Evolutionary conservation across 495 filamentous ascomycete genomes (phyloP), one percentile per base, ranked within the genome.

Genomic region (Durotheca rogersii): DNA sequence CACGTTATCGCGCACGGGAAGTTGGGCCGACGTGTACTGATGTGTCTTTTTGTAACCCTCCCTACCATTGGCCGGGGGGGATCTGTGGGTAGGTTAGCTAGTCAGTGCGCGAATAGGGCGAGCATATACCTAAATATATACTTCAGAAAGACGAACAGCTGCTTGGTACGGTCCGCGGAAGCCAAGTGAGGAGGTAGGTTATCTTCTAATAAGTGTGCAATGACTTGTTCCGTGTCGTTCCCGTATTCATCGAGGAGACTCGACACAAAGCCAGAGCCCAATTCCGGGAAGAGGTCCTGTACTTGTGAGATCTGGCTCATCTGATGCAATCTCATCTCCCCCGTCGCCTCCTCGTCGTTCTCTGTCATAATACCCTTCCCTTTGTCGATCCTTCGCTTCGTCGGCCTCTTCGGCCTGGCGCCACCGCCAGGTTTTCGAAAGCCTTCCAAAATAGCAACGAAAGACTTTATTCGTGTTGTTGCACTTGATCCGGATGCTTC

Each of bases 201-300:
- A 52, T 85, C 85, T 52, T 96, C 93, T 7, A 98, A 83, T 3
- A 98, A 76, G 64, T 91, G 87, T 2, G 86, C 78, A 34, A 92
- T 84, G 27, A 91, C 83, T 60, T 83, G 78, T 61, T 97, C 93
- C 0, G 87, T 78, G 66, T 89, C 74, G 56, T 91, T 80, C 46
- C 71, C 61, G 70, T 93, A 93, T 61, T 85, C 81, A 53, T 93
- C 87, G 2, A 97, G 75, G 11, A 96, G 77, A 51, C 81, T 81
- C 11, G 85, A 72, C 31, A 97, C 71, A 66, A 95, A 97, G 3
- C 80, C 87, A 5, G 87, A 82, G 2, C 91, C 93, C 6, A 98
- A 77, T 47, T 92, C 81, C 0, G 93, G 90, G 67, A 98, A 96
- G 17, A 98, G 74, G 59, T 98, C 93, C 61, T 95, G 90, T 29